Base-by-base conservation (phyloP, 345 rosid genomes). In the Microthlaspi erraticum region DNA sequence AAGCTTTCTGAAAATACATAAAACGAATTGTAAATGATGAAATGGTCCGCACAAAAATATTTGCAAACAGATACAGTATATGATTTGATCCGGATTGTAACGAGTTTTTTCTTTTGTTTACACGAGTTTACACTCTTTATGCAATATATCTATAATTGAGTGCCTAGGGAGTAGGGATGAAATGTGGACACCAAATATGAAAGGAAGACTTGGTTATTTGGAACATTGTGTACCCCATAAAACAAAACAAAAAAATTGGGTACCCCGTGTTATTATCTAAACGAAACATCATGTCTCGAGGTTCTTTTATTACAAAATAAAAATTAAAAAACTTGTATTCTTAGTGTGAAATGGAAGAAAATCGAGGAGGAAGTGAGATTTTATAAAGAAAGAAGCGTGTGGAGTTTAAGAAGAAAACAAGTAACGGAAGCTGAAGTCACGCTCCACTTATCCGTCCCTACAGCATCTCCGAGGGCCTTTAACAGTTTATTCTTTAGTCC, bases 251-350 rank as follows among this genome's bases (percentile, higher is more conserved):
- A 23, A 72, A 63, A 32, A 49, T 60, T 38, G 44, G 48, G 66
- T 29, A 13, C 20, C 48, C 14, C 5, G 23, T 34, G 37, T 45
- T 71, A 8, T 64, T 49, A 73, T 73, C 77, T 41, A 39, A 46
- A 49, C 14, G 1, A 57, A 73, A 9, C 72, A 38, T 72, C 72
- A 38, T 72, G 72, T 73, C 53, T 57, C 77, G 77, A 73, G 72
- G 66, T 41, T 26, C 29, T 26, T 26, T 26, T 26, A n/a, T 26
- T 26, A 26, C 29, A 26, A 26, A 26, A 26, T 26, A 2, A 26
- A 26, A 26, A 26, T 26, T n/a, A n/a, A 26, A 26, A 26, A 26
- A 26, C 29, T 26, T 29, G 42, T 70, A 29, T 17, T 51, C 32
- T 20, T 62, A 31, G 64, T 72, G 70, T 72, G 70, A 72, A 71